Conservation (phyloP, 78 protist species). For the Emiliania huxleyi region DNA sequence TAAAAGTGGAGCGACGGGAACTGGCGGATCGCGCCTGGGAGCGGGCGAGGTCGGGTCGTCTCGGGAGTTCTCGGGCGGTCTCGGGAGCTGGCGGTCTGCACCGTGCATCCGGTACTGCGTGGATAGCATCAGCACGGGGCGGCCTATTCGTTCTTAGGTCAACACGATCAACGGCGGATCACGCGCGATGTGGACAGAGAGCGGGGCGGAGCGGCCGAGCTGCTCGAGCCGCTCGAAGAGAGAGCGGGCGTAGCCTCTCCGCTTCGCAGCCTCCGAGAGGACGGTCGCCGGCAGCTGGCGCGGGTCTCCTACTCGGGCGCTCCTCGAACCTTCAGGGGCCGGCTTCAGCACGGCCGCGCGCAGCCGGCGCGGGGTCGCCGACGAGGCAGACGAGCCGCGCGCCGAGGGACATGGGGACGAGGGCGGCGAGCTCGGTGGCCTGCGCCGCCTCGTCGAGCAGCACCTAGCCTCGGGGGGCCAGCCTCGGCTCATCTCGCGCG, state of each 20-base stretch:
- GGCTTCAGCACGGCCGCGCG: too few species aligned
- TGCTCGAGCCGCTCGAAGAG: constrained; percentile 43
- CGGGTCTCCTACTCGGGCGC: constrained; percentile 52
- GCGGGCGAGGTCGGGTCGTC: too few species aligned
- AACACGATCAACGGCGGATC: too few species aligned
- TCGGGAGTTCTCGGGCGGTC: too few species aligned
- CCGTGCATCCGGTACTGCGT: constrained; percentile 65
- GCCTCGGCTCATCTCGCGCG: too few species aligned
- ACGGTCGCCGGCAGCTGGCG: constrained; percentile 46
- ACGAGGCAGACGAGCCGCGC: not conserved
- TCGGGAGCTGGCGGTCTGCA: too few species aligned
- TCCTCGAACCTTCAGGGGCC: too few species aligned
- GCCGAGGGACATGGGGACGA: constrained; percentile 17
- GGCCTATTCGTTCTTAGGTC: too few species aligned
- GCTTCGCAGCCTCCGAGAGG: not conserved
- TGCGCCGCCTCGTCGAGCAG: constrained; percentile 40
- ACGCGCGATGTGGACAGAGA: too few species aligned
- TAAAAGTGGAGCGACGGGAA: constrained; percentile 54
- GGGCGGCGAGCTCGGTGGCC: constrained; percentile 26
- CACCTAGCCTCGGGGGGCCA: constrained; percentile 20
- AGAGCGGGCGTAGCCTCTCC: not conserved
- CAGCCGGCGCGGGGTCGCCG: constrained; percentile 34
- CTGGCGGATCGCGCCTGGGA: not conserved
- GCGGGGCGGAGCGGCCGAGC: too few species aligned
- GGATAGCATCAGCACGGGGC: not conserved